Evolutionary conservation across 2,329 filamentous ascomycete genomes (phyloP).

Genomic region (Biscogniauxia sp.): DNA sequence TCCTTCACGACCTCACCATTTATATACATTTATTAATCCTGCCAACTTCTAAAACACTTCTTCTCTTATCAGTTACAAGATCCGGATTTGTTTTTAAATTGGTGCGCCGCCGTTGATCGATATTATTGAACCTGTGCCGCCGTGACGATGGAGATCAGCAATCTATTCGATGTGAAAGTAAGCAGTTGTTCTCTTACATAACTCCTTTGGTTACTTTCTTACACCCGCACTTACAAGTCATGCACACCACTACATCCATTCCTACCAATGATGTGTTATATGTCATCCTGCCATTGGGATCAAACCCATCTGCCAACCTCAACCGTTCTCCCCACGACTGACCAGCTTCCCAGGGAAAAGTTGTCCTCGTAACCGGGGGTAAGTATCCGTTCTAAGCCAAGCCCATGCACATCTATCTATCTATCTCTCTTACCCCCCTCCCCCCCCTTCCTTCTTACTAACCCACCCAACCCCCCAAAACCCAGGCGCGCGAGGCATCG

Average conservation of each 20-base stretch:
- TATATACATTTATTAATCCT: background rate
- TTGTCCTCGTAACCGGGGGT: conserved; percentile 57
- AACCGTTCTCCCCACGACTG: conserved; percentile 3
- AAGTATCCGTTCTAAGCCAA: background rate
- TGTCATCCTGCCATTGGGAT: background rate
- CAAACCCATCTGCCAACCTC: conserved; percentile 1
- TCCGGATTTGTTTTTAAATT: too few relatives aligned
- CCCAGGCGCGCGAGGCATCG: conserved; percentile 57
- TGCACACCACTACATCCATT: too few relatives aligned
- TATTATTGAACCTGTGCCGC: background rate
- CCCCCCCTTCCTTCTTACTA: background rate
- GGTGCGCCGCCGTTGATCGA: background rate
- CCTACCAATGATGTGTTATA: background rate
- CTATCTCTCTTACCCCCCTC: background rate
- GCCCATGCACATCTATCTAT: too few relatives aligned
- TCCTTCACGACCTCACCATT: background rate
- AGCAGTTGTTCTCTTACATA: conserved; percentile 9
- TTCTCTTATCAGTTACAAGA: too few relatives aligned
- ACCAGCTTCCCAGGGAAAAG: conserved; percentile 45
- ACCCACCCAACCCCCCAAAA: background rate
- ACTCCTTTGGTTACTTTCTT: too few relatives aligned
- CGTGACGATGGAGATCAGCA: conserved; percentile 50
- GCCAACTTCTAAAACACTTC: too few relatives aligned
- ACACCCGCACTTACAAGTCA: too few relatives aligned
- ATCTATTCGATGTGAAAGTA: conserved; percentile 60